Evolutionary conservation across 2,329 filamentous ascomycete species (phyloP).

Genomic region (Alternaria incomplexa): DNA sequence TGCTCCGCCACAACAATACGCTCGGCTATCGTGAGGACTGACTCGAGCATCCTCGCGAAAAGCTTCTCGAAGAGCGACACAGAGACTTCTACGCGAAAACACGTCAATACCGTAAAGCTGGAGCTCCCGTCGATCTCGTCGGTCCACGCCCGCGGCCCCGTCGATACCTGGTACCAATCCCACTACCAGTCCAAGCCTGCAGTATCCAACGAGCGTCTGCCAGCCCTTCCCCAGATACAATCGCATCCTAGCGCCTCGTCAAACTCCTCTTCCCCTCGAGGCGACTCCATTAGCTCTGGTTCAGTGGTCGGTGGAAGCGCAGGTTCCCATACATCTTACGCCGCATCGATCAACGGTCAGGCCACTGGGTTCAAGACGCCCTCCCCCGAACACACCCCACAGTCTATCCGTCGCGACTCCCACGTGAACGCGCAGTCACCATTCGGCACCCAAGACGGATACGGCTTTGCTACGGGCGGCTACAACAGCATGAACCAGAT

Average conservation of each 20-base stretch:
- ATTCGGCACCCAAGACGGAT: constrained; percentile 48
- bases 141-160: constrained; percentile 78
- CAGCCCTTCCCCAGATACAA: constrained; percentile 72
- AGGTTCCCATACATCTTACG: constrained; percentile 63
- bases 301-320: constrained; percentile 57
- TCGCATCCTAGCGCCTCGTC: constrained; percentile 69
- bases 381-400: constrained; percentile 69
- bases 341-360: constrained; percentile 60
- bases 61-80: constrained; percentile 13
- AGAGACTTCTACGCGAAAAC: constrained; percentile 9
- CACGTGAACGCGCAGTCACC: constrained; percentile 49
- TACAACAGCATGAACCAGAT: constrained; percentile 78
- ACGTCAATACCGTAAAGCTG: constrained; percentile 80
- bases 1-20: constrained; percentile 16
- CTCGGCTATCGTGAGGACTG: constrained; percentile 35
- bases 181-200: constrained; percentile 68
- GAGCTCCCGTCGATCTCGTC: constrained; percentile 88
- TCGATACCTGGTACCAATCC: constrained; percentile 74
- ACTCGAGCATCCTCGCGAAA: constrained; percentile 21
- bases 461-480: constrained; percentile 44
- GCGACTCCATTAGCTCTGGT: constrained; percentile 72
- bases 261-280: constrained; percentile 75
- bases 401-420: constrained; percentile 46
- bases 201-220: constrained; percentile 76
- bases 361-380: constrained; percentile 73